Evolutionary conservation across 2,329 filamentous ascomycete genomes (phyloP), one percentile per base, ranked within the genome.

Genomic region (Botrytis squamosa): DNA sequence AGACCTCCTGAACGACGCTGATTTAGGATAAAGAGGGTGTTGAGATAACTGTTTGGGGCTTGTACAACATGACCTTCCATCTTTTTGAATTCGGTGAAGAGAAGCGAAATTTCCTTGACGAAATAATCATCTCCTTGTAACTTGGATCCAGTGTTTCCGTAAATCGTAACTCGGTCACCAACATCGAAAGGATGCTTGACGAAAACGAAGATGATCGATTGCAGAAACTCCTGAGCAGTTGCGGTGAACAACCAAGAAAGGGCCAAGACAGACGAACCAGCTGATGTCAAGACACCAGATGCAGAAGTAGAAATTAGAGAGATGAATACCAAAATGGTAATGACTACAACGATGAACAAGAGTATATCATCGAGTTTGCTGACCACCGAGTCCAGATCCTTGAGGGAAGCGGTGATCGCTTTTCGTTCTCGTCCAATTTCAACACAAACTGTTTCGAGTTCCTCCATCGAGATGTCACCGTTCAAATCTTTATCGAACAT

Each of bases 61-160:
- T 98, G 95, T 0, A 98, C 95, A 38, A 98, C 92, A 79, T 98
- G 95, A 2, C 95, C 95, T 82, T 98, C 92, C 93, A 98, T 95
- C 86, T 98, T 98, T 87, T 98, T 98, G 85, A 98, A 98, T 80
- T 98, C 95, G 22, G 95, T 98, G 82, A 96, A 98, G 25, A 98
- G 87, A 1, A 98, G 87, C 1, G 94, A 92, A 72, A 98, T 97
- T 80, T 97, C 93, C 72, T 97, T 97, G 71, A 98, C 95, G 77
- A 97, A 98, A 83, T 97, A 98, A 79, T 98, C 95, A 78, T 98
- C 95, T 64, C 95, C 95, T 52, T 88, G 89, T 80, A 94, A 87
- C 25, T 87, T 82, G n/a, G 90, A 87, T 75, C 95, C 95, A 0
- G 94, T 94, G 79, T 94, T 97, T 71, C 95, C 95, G 80, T 98